Base-by-base conservation (phyloP, 2,329 filamentous ascomycete genomes). In the Ophioceras dolichostomum region DNA sequence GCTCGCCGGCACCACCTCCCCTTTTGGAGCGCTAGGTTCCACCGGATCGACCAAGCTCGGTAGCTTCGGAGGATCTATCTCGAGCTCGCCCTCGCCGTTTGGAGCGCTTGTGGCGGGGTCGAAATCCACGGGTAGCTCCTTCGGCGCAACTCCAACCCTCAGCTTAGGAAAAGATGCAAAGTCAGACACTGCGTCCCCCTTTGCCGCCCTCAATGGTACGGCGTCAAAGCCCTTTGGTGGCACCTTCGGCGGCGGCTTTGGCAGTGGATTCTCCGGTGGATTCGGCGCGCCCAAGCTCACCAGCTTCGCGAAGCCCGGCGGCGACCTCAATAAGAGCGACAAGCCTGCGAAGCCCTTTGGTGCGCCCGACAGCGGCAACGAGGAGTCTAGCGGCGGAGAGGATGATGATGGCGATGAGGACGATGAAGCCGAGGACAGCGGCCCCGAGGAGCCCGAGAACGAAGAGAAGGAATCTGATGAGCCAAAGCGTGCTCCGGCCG, bases 301-400 rank as follows among this genome's bases (percentile, higher is more conserved):
- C 2, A 81, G 71, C 46, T 94, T 94, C 57, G 84, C 78, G 30
- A 76, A 78, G 32, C 68, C 76, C 17, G 73, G 69, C 36, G 59
- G 60, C 26, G 60, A 59, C 10, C 58, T 70, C 28, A 68, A 65
- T 49, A 19, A 37, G 22, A 73, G 64, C 40, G 67, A 68, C 41
- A 83, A 83, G 54, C 67, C 75, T 12, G 67, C 70, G 4, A 84
- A 75, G 56, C 72, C 84, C 0, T 91, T 94, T 53, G 86, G 86
- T 22, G 82, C 84, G 10, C 74, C 83, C 2, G 77, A 78, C 28
- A 80, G 74, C 41, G 76, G 79, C 34, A 68, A 63, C 3, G 74
- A 76, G 29, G 70, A 68, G 3, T 57, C 59, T 4, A 57, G 56
- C 27, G 62, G 65, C 3, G 61, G 54, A n/a, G 57, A 57, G 20